A percentile compares a stretch with the other conserved stretches of the same genome.
Evolutionary conservation across 164 flowering plant species (phyloP).

Genomic region (Hamamelis virginiana): DNA sequence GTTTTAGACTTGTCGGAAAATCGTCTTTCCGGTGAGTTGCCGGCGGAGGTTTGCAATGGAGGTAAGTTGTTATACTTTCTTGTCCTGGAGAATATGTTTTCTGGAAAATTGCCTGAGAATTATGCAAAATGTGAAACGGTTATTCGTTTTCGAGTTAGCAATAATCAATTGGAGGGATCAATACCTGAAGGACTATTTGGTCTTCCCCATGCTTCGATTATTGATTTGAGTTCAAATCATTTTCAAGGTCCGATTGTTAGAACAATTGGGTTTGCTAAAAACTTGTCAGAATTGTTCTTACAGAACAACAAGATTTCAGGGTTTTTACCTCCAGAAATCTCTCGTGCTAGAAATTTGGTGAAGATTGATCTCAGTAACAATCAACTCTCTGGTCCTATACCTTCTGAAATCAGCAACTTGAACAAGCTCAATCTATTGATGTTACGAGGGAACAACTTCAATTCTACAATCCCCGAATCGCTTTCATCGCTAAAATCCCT

Average conservation of each 20-base stretch:
- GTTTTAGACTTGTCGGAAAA: slow-evolving; percentile 81
- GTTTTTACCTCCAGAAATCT: slow-evolving; percentile 65
- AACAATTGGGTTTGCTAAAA: slow-evolving; percentile 51
- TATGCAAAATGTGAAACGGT: slow-evolving; percentile 59
- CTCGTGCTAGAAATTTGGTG: slow-evolving; percentile 58
- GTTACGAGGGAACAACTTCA: slow-evolving; percentile 65
- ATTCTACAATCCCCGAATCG: slow-evolving; percentile 69
- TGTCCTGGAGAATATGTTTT: slow-evolving; percentile 57
- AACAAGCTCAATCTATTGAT: slow-evolving; percentile 62
- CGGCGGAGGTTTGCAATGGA: slow-evolving; percentile 61
- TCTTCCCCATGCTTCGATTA: slow-evolving; percentile 75
- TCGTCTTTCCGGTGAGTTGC: slow-evolving; percentile 62
- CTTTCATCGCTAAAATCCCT: slow-evolving; percentile 68
- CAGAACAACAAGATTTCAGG: slow-evolving; percentile 74
- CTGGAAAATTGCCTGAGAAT: slow-evolving; percentile 63
- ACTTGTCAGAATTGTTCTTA: slow-evolving; percentile 74
- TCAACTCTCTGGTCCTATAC: slow-evolving; percentile 74
- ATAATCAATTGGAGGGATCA: slow-evolving; percentile 55
- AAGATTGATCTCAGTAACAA: slow-evolving; percentile 87
- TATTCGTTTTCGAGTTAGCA: slow-evolving; percentile 75
- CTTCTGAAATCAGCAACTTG: slow-evolving; percentile 64
- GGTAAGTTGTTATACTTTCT: slow-evolving; percentile 71
- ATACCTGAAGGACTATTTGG: slow-evolving; percentile 64
- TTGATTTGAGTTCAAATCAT: slow-evolving; percentile 63
- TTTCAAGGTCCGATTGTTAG: slow-evolving; percentile 54